phyloP scores from a whole-genome alignment of 2,329 filamentous ascomycete species.

The Dothidotthia symphoricarpi region DNA sequence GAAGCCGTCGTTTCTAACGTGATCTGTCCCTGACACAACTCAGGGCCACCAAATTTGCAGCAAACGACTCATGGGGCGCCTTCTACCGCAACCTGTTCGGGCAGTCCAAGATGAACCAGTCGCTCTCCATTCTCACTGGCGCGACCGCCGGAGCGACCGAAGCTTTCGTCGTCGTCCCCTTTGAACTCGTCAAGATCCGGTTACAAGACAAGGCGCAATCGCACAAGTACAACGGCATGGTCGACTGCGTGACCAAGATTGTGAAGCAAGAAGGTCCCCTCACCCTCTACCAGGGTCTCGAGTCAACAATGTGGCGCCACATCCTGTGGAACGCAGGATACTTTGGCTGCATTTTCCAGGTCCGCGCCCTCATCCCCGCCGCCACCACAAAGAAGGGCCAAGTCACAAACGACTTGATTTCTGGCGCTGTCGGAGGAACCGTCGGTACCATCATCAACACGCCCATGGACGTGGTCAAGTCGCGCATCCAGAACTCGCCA shows the following conservation, averaged over 20 bases:
- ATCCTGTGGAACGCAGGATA: constrained; percentile 92
- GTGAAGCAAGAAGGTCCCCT: constrained; percentile 78
- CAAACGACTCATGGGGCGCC: constrained; percentile 97
- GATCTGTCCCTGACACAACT: constrained; percentile 5
- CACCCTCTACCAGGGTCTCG: constrained; percentile 93
- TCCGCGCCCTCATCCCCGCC: constrained; percentile 77
- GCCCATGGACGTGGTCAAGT: constrained; percentile 96
- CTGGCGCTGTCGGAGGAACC: constrained; percentile 84
- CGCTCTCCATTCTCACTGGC: constrained; percentile 86
- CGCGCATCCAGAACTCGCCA: constrained; percentile 89
- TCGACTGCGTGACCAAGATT: constrained; percentile 79
- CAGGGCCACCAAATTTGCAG: constrained; percentile 95
- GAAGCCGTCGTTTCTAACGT: neutral
- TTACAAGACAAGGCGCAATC: constrained; percentile 94
- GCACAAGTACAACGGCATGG: constrained; percentile 78
- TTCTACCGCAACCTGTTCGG: constrained; percentile 88
- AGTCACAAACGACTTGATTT: constrained; percentile 83
- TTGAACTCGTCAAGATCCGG: constrained; percentile 97
- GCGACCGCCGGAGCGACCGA: constrained; percentile 94
- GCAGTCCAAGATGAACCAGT: constrained; percentile 83
- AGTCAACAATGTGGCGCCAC: constrained; percentile 96
- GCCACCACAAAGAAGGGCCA: constrained; percentile 77
- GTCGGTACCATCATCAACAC: constrained; percentile 91
- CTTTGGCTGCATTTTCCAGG: constrained; percentile 98
- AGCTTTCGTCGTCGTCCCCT: constrained; percentile 94